Conservation (phyloP, 768 basidiomycete genomes). For the Hebeloma cylindrosporum region DNA sequence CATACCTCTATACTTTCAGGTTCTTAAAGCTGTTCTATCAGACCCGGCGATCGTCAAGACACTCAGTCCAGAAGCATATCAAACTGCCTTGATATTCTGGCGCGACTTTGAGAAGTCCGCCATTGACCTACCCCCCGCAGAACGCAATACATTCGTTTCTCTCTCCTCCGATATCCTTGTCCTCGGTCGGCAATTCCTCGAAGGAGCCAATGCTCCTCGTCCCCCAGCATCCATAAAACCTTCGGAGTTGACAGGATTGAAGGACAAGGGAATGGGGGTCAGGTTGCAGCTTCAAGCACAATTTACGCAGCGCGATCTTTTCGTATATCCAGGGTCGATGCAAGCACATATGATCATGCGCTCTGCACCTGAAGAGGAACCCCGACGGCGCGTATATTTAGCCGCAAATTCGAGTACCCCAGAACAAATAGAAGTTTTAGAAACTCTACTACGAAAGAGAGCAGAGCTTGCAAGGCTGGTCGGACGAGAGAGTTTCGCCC, state of each 20-base stretch:
- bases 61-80: conserved; percentile 71
- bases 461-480: conserved; percentile 83
- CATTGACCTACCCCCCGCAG: conserved; percentile 77
- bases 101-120: conserved; percentile 98
- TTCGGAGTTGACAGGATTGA: conserved; percentile 68
- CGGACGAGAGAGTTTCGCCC: conserved; percentile 82
- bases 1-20: conserved; percentile 42
- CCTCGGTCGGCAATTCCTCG: conserved; percentile 84
- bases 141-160: conserved; percentile 82
- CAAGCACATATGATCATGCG: conserved; percentile 95
- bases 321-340: conserved; percentile 81
- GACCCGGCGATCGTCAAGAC: conserved; percentile 66
- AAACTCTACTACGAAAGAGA: conserved; percentile 71
- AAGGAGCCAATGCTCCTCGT: conserved; percentile 59
- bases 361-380: conserved; percentile 81
- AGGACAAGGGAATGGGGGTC: conserved; percentile 76
- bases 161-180: conserved; percentile 87
- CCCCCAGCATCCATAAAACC: conserved; percentile 69
- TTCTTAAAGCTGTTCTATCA: conserved; percentile 66
- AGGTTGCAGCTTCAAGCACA: conserved; percentile 73
- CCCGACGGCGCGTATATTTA: conserved; percentile 79
- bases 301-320: conserved; percentile 72
- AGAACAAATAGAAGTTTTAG: conserved; percentile 75
- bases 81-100: conserved; percentile 92
- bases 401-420: conserved; percentile 76